These are phyloP conservation scores for Biscogniauxia sp. DNA, from an alignment of 2,329 filamentous ascomycete genomes.

Conservation along the genomic window DNA sequence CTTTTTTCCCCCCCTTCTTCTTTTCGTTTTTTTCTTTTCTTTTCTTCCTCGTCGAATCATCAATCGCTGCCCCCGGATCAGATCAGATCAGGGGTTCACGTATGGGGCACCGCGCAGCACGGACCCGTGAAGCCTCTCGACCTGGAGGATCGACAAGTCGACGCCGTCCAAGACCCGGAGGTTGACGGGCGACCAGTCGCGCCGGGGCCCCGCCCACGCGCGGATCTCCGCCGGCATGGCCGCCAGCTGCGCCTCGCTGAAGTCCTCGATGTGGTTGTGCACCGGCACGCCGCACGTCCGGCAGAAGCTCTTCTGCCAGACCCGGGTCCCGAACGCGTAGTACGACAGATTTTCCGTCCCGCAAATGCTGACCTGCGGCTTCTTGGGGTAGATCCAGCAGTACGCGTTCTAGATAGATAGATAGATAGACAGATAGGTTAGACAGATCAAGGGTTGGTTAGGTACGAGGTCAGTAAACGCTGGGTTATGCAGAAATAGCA, in stretches of 20 bases:
- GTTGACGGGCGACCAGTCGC: slow-evolving; percentile 35
- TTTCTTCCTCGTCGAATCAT: not conserved
- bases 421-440: slow-evolving; percentile 15
- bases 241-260: slow-evolving; percentile 34
- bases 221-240: slow-evolving; percentile 27
- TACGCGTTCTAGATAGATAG: slow-evolving; percentile 35
- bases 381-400: slow-evolving; percentile 42
- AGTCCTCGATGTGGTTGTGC: slow-evolving; percentile 29
- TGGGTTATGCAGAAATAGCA: not conserved
- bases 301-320: slow-evolving; percentile 44
- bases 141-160: slow-evolving; percentile 31
- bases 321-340: slow-evolving; percentile 34
- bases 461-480: not conserved
- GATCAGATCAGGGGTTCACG: slow-evolving; percentile 40
- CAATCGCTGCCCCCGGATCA: not conserved
- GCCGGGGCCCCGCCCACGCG: slow-evolving; percentile 8
- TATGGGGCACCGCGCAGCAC: slow-evolving; percentile 29
- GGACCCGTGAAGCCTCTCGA: slow-evolving; percentile 27
- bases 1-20: too few species aligned
- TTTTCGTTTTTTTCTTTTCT: not conserved
- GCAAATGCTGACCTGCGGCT: slow-evolving; percentile 36
- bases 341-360: slow-evolving; percentile 35
- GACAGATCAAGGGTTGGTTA: not conserved
- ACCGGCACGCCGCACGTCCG: slow-evolving; percentile 44
- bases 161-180: slow-evolving; percentile 39